Conservation (phyloP, 768 basidiomycete genomes). For the Tricholoma matsutake region DNA sequence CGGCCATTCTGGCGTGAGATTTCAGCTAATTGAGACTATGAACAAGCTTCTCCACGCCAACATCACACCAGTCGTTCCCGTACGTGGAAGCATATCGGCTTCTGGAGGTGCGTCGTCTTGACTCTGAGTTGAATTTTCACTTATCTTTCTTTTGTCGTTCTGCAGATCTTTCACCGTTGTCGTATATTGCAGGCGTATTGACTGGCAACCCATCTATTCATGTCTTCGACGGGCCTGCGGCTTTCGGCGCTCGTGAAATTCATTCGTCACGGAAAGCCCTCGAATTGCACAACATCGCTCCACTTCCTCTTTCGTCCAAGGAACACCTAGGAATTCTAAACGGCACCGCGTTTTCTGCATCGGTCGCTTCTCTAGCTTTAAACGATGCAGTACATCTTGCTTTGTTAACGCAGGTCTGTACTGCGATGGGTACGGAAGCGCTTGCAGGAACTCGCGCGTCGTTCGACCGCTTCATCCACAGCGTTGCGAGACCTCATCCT, state of each 20-base stretch:
- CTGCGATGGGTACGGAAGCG: constrained; percentile 84
- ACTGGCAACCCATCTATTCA: constrained; percentile 79
- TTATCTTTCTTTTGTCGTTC: background rate
- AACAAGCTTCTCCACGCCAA: constrained; percentile 65
- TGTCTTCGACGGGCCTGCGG: constrained; percentile 55
- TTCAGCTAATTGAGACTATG: constrained; percentile 80
- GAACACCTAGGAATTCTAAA: constrained; percentile 82
- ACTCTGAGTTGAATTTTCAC: constrained; percentile 6
- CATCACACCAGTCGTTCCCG: constrained; percentile 76
- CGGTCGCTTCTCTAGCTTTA: constrained; percentile 71
- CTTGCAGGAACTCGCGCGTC: constrained; percentile 69
- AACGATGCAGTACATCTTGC: constrained; percentile 68
- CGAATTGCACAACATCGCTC: constrained; percentile 53
- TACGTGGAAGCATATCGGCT: constrained; percentile 81
- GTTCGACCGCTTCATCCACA: constrained; percentile 78
- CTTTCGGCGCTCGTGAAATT: constrained; percentile 47
- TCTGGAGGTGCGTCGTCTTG: constrained; percentile 57
- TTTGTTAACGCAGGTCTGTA: constrained; percentile 67
- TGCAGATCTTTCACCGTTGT: constrained; percentile 72
- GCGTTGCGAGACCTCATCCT: constrained; percentile 74
- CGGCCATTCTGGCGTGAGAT: constrained; percentile 83
- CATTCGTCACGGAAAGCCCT: constrained; percentile 58
- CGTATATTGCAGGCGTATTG: constrained; percentile 79
- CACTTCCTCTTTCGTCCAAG: constrained; percentile 67
- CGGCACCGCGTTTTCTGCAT: constrained; percentile 82